Conservation (phyloP, 23 red algal species). For the Agarophyton chilense region DNA sequence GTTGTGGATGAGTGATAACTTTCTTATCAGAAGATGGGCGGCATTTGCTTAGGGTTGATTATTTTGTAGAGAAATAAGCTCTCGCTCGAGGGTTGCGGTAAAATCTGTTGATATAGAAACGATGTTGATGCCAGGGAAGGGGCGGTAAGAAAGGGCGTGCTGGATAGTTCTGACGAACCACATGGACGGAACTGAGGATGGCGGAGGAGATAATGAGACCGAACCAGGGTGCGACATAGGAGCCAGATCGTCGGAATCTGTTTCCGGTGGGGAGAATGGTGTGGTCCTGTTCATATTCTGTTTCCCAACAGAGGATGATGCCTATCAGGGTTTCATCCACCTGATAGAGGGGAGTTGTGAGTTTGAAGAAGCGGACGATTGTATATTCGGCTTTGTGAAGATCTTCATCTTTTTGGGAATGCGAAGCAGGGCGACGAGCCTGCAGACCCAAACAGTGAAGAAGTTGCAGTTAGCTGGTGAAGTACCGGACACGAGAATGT, state of each 20-base stretch:
- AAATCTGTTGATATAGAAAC: too few species aligned
- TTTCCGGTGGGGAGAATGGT: not conserved
- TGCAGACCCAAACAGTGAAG: not conserved
- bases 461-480: not conserved
- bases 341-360: not conserved
- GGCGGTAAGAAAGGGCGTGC: not conserved
- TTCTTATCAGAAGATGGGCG: too few species aligned
- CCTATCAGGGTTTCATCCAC: slow-evolving; percentile 6
- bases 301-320: not conserved
- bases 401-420: not conserved
- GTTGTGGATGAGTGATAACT: too few species aligned
- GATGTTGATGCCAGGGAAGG: too few species aligned
- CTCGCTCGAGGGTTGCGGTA: too few species aligned
- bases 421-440: not conserved
- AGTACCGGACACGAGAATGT: not conserved
- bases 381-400: not conserved
- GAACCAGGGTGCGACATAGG: slow-evolving; percentile 1
- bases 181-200: not conserved
- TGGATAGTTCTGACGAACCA: slow-evolving; percentile 7
- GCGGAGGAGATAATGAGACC: not conserved
- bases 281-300: slow-evolving; percentile 6
- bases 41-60: too few species aligned
- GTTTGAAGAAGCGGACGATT: slow-evolving; percentile 11
- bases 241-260: too few species aligned
- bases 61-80: too few species aligned